Base-by-base conservation (phyloP, 345 rosid genomes). In the Populus simonii region DNA sequence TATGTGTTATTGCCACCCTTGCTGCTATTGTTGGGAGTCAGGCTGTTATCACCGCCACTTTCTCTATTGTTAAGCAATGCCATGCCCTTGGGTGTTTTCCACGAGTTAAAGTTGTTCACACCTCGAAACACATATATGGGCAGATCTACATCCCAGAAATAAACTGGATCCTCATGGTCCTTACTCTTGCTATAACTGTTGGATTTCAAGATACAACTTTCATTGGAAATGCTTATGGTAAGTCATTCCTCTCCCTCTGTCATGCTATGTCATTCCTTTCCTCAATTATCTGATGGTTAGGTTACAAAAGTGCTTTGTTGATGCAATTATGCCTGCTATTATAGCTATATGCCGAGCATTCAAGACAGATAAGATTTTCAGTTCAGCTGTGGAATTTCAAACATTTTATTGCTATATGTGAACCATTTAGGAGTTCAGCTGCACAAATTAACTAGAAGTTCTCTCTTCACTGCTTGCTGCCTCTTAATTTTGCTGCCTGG, bases 81-180 rank as follows among this genome's bases (percentile, higher is more conserved):
- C 90, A 93, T 85, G 94, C 98, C 43, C 95, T 94, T 70, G 97
- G 98, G 47, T 94, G 98, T 86, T 94, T 94, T 80, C 98, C 98
- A 7, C 89, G 98, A 45, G 97, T 94, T 82, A 94, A 94, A 86
- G 84, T 94, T 78, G 98, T 94, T 53, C 97, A 94, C 87, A 93
- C 97, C 83, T 90, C 91, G 51, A 94, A 87, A 82, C 89, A 92
- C 79, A 88, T 88, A 72, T 87, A 87, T 81, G 98, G 98, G 81
- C 98, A 93, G 85, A 93, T 94, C 80, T 94, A 94, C 83, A 91
- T 94, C 88, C 97, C 98, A 6, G 95, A 92, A 82, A 94, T 94
- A 79, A 94, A 94, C 84, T 94, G 98, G 98, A 93, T 93, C 83
- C 90, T 94, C 78, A 93, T 94, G 98, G 81, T 92, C 81, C 88